A percentile compares a stretch with the other conserved stretches of the same genome.
These are phyloP conservation scores for Russula griseocarnosa DNA, from an alignment of 768 basidiomycete species.

Conservation along the genomic window DNA sequence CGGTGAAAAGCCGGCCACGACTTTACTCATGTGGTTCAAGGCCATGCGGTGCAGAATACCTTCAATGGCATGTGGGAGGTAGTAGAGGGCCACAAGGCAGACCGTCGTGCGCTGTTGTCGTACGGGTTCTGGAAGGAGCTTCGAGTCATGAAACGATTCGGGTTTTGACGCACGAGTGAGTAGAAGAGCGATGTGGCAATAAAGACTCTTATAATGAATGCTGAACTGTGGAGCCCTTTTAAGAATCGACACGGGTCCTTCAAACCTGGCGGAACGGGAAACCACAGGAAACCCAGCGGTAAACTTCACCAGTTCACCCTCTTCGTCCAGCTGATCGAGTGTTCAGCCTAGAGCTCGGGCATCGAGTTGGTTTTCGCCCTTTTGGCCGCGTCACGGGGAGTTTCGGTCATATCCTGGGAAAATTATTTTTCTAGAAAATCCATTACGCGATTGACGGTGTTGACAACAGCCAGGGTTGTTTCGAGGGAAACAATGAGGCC, in stretches of 20 bases:
- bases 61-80: not conserved
- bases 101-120: not conserved
- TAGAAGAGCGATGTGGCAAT: not conserved
- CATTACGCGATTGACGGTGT: not conserved
- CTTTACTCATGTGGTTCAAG: not conserved
- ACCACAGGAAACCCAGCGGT: conserved; percentile 8
- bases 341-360: conserved; percentile 15
- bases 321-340: conserved; percentile 13
- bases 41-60: not conserved
- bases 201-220: not conserved
- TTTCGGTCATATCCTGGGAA: not conserved
- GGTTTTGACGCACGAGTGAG: not conserved
- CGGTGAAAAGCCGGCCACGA: not conserved
- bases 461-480: not conserved
- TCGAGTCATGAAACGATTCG: not conserved
- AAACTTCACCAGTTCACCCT: conserved; percentile 6
- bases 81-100: conserved; percentile 7
- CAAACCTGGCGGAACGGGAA: not conserved
- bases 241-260: not conserved
- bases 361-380: not conserved
- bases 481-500: conserved; percentile 19
- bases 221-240: not conserved
- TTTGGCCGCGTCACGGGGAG: not conserved
- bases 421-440: not conserved
- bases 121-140: not conserved